These are phyloP conservation scores for Ganoderma leucocontextum DNA, from an alignment of 1,284 basidiomycete species.

Conservation along the genomic window DNA sequence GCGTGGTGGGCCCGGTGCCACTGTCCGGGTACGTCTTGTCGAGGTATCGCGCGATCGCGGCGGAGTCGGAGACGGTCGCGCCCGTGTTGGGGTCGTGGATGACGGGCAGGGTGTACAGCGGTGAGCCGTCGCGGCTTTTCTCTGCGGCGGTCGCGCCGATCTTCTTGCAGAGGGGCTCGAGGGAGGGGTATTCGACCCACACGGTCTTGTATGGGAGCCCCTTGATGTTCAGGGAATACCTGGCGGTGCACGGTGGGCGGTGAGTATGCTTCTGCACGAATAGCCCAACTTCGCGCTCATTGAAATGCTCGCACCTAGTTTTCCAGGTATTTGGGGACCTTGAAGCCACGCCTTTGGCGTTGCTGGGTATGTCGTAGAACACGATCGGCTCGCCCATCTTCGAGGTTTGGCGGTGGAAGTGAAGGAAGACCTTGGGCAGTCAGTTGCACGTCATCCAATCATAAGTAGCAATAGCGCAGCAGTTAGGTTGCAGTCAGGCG, in stretches of 20 bases:
- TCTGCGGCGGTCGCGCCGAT: slow-evolving; percentile 40
- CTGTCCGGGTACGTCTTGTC: slow-evolving; percentile 45
- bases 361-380: slow-evolving; percentile 41
- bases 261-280: slow-evolving; percentile 36
- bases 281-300: slow-evolving; percentile 23
- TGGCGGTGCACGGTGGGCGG: slow-evolving; percentile 18
- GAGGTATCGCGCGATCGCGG: slow-evolving; percentile 44
- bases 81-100: slow-evolving; percentile 41
- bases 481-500: too few species aligned
- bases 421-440: too few species aligned
- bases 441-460: too few species aligned
- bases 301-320: slow-evolving; percentile 40
- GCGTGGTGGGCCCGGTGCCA: slow-evolving; percentile 26
- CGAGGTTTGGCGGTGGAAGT: not conserved
- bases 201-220: slow-evolving; percentile 44
- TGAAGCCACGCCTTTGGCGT: slow-evolving; percentile 29
- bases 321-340: slow-evolving; percentile 39
- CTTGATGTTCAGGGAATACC: slow-evolving; percentile 46
- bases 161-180: slow-evolving; percentile 39
- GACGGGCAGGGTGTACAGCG: slow-evolving; percentile 45
- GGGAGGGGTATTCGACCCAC: slow-evolving; percentile 48
- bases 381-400: slow-evolving; percentile 31
- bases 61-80: slow-evolving; percentile 43
- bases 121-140: slow-evolving; percentile 33
- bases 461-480: too few species aligned